Evolutionary conservation across 306 rosid species (phyloP), one percentile per base, ranked within the genome.

Genomic region (Acacia acuminata): DNA sequence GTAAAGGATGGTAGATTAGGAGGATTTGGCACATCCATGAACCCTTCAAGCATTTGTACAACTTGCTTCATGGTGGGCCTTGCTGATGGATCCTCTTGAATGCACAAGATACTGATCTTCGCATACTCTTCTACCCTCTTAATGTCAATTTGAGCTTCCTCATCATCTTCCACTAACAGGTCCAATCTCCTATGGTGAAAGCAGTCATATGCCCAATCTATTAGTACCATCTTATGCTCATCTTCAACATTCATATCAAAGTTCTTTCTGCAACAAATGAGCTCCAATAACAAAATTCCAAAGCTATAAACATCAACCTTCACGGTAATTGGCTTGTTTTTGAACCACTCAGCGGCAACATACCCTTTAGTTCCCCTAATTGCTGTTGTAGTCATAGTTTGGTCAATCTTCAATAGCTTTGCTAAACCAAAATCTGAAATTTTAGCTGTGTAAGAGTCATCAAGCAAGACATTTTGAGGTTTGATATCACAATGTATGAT

Each of bases 401-500:
- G 84, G 27, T 73, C 79, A 0, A 24, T 27, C 73, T 73, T 81
- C 44, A 81, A 73, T 30, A 81, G 66, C 64, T 81, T 81, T 0
- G 84, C 84, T 22, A 81, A 61, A 13, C 84, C 84, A 0, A 81
- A 73, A 5, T 81, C 84, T 7, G 74, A 81, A 5, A 81, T 81
- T 58, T 17, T 81, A 1, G 79, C 84, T 1, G 27, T 61, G 66
- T 36, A 47, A 36, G 64, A 27, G 3, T 61, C 40, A 53, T 81
- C 84, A n/a, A 81, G 79, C 20, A 81, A 27, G 42, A 81, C 17
- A 3, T 81, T 81, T 47, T 81, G 84, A 17, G 84, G 84, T n/a
- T 81, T 81, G 73, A 81, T 81, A 58, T 81, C 84, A 81, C 84
- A 81, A 1, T 81, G 79, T 16, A 73, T 81, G 12, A 73, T 81